These are phyloP conservation scores for Dimargaris cristalligena DNA, from an alignment of 192 early-diverging fungal genomes.

Conservation along the genomic window DNA sequence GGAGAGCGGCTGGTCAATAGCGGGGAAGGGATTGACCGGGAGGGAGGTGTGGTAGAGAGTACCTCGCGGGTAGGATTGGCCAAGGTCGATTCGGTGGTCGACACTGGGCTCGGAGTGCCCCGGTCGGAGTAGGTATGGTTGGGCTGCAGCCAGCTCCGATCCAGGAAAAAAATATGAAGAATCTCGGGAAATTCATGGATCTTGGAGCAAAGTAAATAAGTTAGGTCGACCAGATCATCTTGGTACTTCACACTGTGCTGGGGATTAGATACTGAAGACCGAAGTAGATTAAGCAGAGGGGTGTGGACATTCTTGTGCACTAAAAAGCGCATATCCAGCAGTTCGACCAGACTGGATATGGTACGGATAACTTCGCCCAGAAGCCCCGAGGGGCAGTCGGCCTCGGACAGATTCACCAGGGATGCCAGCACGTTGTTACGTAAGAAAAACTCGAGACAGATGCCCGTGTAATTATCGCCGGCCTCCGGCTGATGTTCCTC, in stretches of 20 bases:
- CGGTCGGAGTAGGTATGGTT: too few species aligned
- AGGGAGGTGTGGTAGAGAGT: too few species aligned
- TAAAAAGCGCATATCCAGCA: slow-evolving; percentile 76
- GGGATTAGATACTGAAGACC: slow-evolving; percentile 38
- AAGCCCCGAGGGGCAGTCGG: slow-evolving; percentile 62
- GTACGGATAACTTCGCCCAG: slow-evolving; percentile 64
- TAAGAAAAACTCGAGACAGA: slow-evolving; percentile 81
- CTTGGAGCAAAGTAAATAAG: slow-evolving; percentile 63
- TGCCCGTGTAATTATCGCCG: slow-evolving; percentile 57
- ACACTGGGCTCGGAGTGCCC: background rate
- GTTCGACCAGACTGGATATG: slow-evolving; percentile 58
- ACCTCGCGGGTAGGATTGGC: too few species aligned
- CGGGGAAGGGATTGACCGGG: slow-evolving; percentile 1
- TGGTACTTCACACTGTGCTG: slow-evolving; percentile 32
- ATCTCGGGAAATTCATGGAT: slow-evolving; percentile 59
- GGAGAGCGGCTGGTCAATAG: background rate
- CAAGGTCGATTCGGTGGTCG: background rate
- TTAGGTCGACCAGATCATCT: slow-evolving; percentile 49
- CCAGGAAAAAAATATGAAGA: slow-evolving; percentile 60
- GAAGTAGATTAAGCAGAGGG: slow-evolving; percentile 60
- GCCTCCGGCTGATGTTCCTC: slow-evolving; percentile 52
- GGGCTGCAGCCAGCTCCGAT: slow-evolving; percentile 35
- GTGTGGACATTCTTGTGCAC: slow-evolving; percentile 82
- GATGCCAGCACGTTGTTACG: slow-evolving; percentile 63
- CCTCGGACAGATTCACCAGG: slow-evolving; percentile 59